Base-by-base conservation (phyloP, 306 rosid genomes). In the Fragaria nilgerrensis region DNA sequence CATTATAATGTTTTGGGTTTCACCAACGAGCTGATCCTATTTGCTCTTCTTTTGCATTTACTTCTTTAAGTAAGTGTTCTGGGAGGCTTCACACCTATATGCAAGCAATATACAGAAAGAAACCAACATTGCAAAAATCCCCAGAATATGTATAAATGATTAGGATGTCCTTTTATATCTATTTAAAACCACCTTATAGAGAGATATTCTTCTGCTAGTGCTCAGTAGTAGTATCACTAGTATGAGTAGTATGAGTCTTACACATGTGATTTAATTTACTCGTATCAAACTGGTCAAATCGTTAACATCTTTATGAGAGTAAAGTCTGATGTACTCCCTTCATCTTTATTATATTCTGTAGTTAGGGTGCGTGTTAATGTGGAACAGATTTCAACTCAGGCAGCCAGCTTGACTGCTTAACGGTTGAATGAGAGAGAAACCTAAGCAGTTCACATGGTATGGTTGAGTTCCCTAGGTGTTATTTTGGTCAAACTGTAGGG, bases 1-100 rank as follows among this genome's bases (percentile, higher is more conserved):
- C 7, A 41, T 7, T 37, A 12, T 78, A 63, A 74, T 72, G 74
- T 56, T 61, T 37, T 48, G 69, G 74, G 73, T 82, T 78, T 16
- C 70, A 7, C n/a, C 29, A 41, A 62, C 19, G 43, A 32, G 74
- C 49, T 43, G 47, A 36, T 65, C 22, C 1, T 34, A 39, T 32
- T 73, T 5, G 43, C 23, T 41, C 5, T 49, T 23, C 10, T 64
- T 27, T 1, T 20, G 44, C 37, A 66, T 13, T 50, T 37, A 8
- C 10, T 10, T 63, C 0, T 20, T 10, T 50, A 45, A 25, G 7
- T 22, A 45, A 20, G 32, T 71, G 62, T 25, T 49, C 59, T 23
- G 7, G 15, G 41, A 32, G 74, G 74, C 29, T 10, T 72, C 43
- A 72, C 50, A 16, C 27, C 32, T 27, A 70, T 70, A 32, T 48